These are phyloP conservation scores for Orbilia quercus DNA, from an alignment of 2,329 filamentous ascomycete species.

Conservation along the genomic window DNA sequence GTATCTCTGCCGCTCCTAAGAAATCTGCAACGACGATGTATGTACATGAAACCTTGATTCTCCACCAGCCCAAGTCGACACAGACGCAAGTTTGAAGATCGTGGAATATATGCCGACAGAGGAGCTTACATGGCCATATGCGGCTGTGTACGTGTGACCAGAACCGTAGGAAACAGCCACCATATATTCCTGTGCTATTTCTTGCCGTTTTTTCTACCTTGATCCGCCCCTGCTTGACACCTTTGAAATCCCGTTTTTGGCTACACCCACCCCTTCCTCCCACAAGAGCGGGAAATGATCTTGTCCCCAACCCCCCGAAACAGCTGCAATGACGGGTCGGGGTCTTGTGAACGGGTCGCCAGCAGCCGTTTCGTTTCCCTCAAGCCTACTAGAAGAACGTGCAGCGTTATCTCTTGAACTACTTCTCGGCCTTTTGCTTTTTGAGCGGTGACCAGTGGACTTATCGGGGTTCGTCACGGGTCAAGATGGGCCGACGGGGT, in stretches of 20 bases:
- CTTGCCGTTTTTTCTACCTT: conserved; percentile 11
- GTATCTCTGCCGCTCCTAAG: conserved; percentile 7
- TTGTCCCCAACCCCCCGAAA: not conserved
- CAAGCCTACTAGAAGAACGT: not conserved
- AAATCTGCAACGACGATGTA: not conserved
- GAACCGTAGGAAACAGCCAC: not conserved
- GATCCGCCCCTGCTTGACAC: not conserved
- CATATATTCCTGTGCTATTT: conserved; percentile 15
- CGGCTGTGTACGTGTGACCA: conserved; percentile 38
- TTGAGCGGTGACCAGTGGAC: not conserved
- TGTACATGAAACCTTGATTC: conserved; percentile 13
- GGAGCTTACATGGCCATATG: conserved; percentile 2
- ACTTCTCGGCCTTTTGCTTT: not conserved
- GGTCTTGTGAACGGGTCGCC: not conserved
- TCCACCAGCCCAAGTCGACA: not conserved
- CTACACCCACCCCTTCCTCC: not conserved
- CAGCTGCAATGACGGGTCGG: not conserved
- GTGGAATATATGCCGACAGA: not conserved
- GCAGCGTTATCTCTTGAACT: not conserved
- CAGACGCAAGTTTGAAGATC: conserved; percentile 29
- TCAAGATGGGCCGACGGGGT: conserved; percentile 35
- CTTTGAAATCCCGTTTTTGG: not conserved
- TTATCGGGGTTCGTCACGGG: conserved; percentile 3
- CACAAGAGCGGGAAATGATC: conserved; percentile 2
- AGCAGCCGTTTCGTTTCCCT: not conserved